These are phyloP conservation scores for Porpolomopsis calyptriformis DNA, from an alignment of 768 basidiomycete species.

Conservation along the genomic window DNA sequence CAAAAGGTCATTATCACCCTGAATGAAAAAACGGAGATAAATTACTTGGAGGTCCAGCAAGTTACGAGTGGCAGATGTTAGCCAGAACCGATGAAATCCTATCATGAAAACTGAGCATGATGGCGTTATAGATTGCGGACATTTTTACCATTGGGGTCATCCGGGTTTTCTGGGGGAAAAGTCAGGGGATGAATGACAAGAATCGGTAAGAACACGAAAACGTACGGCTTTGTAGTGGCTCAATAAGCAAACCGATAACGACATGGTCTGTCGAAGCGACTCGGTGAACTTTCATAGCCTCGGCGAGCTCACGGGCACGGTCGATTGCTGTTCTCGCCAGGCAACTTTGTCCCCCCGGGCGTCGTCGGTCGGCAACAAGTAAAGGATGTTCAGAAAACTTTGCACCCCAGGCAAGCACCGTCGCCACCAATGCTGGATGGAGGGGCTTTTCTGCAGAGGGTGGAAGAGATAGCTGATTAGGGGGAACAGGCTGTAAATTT, in stretches of 20 bases:
- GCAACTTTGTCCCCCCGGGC: slow-evolving; percentile 60
- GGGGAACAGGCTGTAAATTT: slow-evolving; percentile 21
- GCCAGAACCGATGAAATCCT: slow-evolving; percentile 85
- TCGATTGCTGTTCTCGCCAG: slow-evolving; percentile 70
- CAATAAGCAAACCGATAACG: slow-evolving; percentile 71
- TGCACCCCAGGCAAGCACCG: slow-evolving; percentile 83
- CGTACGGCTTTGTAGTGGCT: slow-evolving; percentile 82
- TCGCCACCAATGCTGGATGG: slow-evolving; percentile 72
- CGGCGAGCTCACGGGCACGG: slow-evolving; percentile 77
- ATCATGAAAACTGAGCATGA: slow-evolving; percentile 13
- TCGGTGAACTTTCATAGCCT: slow-evolving; percentile 79
- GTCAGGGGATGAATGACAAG: slow-evolving; percentile 1
- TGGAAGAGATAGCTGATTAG: slow-evolving; percentile 15
- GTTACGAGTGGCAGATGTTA: slow-evolving; percentile 67
- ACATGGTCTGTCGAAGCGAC: slow-evolving; percentile 71
- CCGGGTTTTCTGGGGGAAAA: slow-evolving; percentile 49
- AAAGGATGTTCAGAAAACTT: slow-evolving; percentile 89
- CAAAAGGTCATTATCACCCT: neutral
- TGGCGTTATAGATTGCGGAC: slow-evolving; percentile 8
- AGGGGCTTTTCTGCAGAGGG: slow-evolving; percentile 31
- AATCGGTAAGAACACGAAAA: slow-evolving; percentile 14
- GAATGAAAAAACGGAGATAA: slow-evolving; percentile 9
- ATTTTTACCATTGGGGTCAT: slow-evolving; percentile 54
- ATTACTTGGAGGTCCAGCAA: slow-evolving; percentile 63
- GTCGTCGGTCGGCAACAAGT: slow-evolving; percentile 66